Evolutionary conservation across 768 basidiomycete species (phyloP), one percentile per base, ranked within the genome.

Genomic region (Rhodotorula kratochvilovae): DNA sequence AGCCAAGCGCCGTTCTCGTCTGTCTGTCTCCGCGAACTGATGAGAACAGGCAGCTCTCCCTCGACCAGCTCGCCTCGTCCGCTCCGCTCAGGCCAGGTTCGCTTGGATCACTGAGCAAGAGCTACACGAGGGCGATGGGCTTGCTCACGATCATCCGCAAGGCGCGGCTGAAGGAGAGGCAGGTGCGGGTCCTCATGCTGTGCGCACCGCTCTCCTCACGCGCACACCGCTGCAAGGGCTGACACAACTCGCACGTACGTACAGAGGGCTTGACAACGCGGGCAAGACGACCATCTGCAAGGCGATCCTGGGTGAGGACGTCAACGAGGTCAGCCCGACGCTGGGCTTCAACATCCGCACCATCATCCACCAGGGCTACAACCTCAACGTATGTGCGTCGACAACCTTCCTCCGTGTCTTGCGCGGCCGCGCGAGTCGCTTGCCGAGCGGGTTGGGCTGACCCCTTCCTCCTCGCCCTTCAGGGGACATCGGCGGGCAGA

Each of bases 401-500:
- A n/a, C 16, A 6, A 2, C 42, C 42, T 29, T 6, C n/a, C n/a
- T n/a, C n/a, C n/a, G n/a, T n/a, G n/a, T n/a, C 50, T n/a, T 27
- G n/a, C 23, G 27, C 50, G 48, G n/a, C n/a, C n/a, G n/a, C n/a
- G n/a, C n/a, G 57, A 16, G 45, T 46, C 45, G 45, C 45, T 21
- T 35, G 63, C 68, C 23, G 23, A 33, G 23, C 48, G 53, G 27
- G 35, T 48, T n/a, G n/a, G n/a, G n/a, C n/a, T n/a, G n/a, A n/a
- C n/a, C n/a, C n/a, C n/a, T n/a, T n/a, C n/a, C n/a, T n/a, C n/a
- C n/a, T n/a, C n/a, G n/a, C n/a, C 46, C 54, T 13, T 64, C 77
- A 97, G 94, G 95, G 96, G 96, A 99, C 80, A 92, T 98, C 46
- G 96, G 96, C 46, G 95, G 96, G 33, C 96, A 99, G 80, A 87